Conservation (phyloP, 1,139 yeast species). For the Trichomonascaceae sp. region DNA sequence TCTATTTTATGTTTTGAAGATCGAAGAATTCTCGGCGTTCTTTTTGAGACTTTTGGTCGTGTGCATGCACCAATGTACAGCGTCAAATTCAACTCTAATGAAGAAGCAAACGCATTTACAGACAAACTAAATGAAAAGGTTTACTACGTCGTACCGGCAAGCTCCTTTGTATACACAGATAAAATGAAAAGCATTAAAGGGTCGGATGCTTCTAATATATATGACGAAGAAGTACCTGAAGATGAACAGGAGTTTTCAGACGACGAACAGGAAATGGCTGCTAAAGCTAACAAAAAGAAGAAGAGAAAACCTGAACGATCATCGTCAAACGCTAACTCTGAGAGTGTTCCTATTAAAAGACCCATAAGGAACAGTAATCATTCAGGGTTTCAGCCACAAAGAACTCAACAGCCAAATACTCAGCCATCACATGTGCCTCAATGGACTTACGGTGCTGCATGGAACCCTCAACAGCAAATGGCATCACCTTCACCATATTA, state of each 20-base stretch:
- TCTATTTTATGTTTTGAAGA: conserved; percentile 77
- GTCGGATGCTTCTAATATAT: conserved; percentile 89
- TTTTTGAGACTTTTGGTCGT: conserved; percentile 88
- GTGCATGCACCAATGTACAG: conserved; percentile 79
- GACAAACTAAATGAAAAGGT: conserved; percentile 52
- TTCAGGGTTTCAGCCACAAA: not conserved
- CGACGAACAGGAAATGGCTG: conserved; percentile 68
- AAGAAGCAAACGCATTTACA: conserved; percentile 42
- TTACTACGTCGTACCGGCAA: conserved; percentile 72
- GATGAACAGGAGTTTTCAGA: conserved; percentile 95
- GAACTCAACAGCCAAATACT: conserved; percentile 9
- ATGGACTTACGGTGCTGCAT: conserved; percentile 6
- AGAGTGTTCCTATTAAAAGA: not conserved
- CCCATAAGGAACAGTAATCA: not conserved
- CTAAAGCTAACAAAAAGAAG: conserved; percentile 53
- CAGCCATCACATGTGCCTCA: conserved; percentile 9
- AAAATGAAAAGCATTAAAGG: conserved; percentile 67
- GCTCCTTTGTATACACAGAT: conserved; percentile 74
- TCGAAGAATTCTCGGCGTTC: conserved; percentile 66
- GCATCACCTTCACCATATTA: not conserved
- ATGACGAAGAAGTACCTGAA: conserved; percentile 89
- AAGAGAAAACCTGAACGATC: conserved; percentile 32
- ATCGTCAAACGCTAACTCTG: not conserved
- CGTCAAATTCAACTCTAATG: conserved; percentile 56
- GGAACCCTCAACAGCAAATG: conserved; percentile 5